These are phyloP conservation scores for Phaeosphaeria sp. DNA, from an alignment of 2,329 filamentous ascomycete species.

Conservation along the genomic window DNA sequence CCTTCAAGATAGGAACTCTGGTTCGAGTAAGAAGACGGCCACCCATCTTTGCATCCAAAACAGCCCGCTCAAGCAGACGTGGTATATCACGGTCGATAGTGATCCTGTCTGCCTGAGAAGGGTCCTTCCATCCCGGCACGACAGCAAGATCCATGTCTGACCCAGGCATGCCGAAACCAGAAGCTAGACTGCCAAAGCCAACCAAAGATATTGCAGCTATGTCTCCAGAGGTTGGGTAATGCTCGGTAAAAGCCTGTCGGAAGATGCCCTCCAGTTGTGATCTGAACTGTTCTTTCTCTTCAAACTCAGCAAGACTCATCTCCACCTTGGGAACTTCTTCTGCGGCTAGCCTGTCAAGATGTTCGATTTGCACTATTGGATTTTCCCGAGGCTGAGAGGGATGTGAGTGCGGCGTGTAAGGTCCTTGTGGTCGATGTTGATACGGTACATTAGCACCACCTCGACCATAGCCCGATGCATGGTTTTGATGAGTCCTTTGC, in stretches of 20 bases:
- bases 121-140: conserved; percentile 62
- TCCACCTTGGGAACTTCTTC: conserved; percentile 64
- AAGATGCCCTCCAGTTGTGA: conserved; percentile 69
- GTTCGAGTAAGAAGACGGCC: conserved; percentile 79
- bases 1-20: conserved; percentile 84
- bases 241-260: conserved; percentile 61
- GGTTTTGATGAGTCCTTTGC: conserved; percentile 25
- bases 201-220: conserved; percentile 67
- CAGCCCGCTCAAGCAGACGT: conserved; percentile 74
- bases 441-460: conserved; percentile 6
- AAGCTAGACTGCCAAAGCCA: conserved; percentile 82
- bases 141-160: conserved; percentile 91
- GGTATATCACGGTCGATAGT: conserved; percentile 68
- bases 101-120: conserved; percentile 25
- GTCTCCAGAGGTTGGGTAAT: conserved; percentile 53
- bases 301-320: conserved; percentile 68
- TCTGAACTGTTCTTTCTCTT: conserved; percentile 75
- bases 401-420: conserved; percentile 21
- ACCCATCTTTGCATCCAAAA: conserved; percentile 75
- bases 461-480: conserved; percentile 9
- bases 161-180: conserved; percentile 85
- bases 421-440: conserved; percentile 17
- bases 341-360: conserved; percentile 52
- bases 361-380: conserved; percentile 45
- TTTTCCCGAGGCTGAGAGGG: conserved; percentile 28